These are phyloP conservation scores for Microsporum audouinii DNA, from an alignment of 2,329 filamentous ascomycete species.

Conservation along the genomic window DNA sequence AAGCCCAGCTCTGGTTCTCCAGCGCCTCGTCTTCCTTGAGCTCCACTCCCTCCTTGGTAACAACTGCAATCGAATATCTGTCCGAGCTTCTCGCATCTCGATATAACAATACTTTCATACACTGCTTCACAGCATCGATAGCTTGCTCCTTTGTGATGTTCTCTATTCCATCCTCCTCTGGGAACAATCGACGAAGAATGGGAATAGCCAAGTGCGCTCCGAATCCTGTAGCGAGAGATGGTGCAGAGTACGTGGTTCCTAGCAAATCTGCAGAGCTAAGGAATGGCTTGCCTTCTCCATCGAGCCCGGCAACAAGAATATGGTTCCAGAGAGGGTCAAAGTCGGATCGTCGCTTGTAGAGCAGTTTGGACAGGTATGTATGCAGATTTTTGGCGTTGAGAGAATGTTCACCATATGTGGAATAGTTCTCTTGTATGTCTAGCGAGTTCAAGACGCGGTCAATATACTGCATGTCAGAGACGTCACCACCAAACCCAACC, in stretches of 20 bases:
- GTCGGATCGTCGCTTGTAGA: conserved; percentile 88
- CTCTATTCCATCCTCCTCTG: conserved; percentile 67
- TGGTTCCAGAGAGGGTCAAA: conserved; percentile 98
- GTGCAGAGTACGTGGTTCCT: conserved; percentile 80
- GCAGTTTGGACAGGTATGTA: conserved; percentile 88
- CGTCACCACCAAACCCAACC: conserved; percentile 89
- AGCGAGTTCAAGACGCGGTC: conserved; percentile 80
- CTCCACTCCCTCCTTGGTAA: conserved; percentile 81
- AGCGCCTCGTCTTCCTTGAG: conserved; percentile 75
- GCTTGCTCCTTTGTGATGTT: conserved; percentile 67
- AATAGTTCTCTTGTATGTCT: conserved; percentile 72
- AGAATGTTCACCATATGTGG: conserved; percentile 35
- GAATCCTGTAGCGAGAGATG: conserved; percentile 85
- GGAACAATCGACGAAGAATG: conserved; percentile 71
- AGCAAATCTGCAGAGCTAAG: conserved; percentile 83
- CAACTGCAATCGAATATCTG: conserved; percentile 78
- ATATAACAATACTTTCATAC: conserved; percentile 98
- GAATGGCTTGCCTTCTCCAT: conserved; percentile 70
- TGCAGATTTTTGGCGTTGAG: conserved; percentile 91
- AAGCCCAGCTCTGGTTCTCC: conserved; percentile 95
- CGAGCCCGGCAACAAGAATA: conserved; percentile 78
- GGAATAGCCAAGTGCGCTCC: conserved; percentile 88
- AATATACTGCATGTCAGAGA: conserved; percentile 98
- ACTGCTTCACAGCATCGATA: conserved; percentile 71
- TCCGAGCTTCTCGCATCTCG: conserved; percentile 88